These are phyloP conservation scores for Cucurbita maxima DNA, from an alignment of 306 rosid species.

Conservation along the genomic window DNA sequence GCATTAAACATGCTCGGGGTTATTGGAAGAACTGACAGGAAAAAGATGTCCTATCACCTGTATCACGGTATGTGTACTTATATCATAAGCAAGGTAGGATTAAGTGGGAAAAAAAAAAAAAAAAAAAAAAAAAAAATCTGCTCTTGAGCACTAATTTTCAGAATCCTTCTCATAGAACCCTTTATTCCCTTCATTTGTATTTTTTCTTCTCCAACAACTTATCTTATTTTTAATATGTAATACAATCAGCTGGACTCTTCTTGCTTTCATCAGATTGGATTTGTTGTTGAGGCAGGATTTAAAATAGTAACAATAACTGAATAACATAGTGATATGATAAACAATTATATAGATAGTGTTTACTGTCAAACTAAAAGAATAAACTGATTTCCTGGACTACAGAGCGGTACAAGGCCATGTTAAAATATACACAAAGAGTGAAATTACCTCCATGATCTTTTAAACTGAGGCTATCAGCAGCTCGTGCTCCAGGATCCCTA, in stretches of 20 bases:
- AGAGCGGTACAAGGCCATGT: background rate
- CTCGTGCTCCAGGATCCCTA: conserved; percentile 68
- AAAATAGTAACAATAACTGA: background rate
- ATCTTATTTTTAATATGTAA: background rate
- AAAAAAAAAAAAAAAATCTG: background rate
- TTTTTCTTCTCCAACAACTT: background rate
- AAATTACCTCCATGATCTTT: conserved; percentile 77
- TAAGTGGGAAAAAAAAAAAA: background rate
- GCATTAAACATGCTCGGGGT: background rate
- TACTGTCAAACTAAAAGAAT: background rate
- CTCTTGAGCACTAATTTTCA: background rate
- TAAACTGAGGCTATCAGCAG: conserved; percentile 56
- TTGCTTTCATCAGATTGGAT: background rate
- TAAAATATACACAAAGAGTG: conserved; percentile 8
- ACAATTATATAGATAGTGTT: background rate
- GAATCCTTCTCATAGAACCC: background rate
- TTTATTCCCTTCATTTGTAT: background rate
- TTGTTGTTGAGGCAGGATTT: background rate
- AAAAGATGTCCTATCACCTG: background rate
- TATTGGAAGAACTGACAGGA: background rate
- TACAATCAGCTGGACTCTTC: background rate
- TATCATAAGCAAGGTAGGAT: background rate
- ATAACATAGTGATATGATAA: background rate
- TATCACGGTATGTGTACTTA: background rate
- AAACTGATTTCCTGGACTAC: background rate